These are phyloP conservation scores for Rutstroemia sp. DNA, from an alignment of 2,329 filamentous ascomycete genomes.

Conservation along the genomic window DNA sequence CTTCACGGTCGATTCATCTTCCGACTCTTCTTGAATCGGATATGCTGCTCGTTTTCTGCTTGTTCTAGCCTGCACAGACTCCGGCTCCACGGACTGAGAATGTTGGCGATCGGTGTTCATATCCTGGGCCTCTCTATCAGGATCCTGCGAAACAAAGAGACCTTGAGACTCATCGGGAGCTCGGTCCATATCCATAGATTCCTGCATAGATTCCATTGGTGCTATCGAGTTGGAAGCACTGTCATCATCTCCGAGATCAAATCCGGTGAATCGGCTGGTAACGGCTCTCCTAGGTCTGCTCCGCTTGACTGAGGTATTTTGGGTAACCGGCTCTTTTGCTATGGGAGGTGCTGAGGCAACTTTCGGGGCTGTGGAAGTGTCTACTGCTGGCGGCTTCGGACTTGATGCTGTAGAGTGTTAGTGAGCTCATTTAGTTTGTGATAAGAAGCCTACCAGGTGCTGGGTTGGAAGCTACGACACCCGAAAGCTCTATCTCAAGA, in stretches of 20 bases:
- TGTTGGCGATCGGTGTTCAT: slow-evolving; percentile 12
- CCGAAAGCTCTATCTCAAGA: slow-evolving; percentile 45
- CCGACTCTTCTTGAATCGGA: slow-evolving; percentile 32
- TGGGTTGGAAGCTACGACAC: slow-evolving; percentile 21
- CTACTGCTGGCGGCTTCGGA: too few relatives aligned
- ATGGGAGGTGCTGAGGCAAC: slow-evolving; percentile 11
- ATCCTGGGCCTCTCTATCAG: slow-evolving; percentile 24
- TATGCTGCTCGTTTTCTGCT: slow-evolving; percentile 39
- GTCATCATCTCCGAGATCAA: slow-evolving; percentile 54
- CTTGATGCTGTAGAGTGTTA: slow-evolving; percentile 10
- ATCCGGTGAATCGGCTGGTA: slow-evolving; percentile 63
- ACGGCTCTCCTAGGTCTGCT: slow-evolving; percentile 36
- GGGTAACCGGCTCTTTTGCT: background rate
- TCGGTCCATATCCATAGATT: slow-evolving; percentile 48
- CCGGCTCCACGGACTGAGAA: slow-evolving; percentile 13
- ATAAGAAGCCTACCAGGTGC: slow-evolving; percentile 20
- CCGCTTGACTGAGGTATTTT: slow-evolving; percentile 10
- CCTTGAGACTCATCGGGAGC: slow-evolving; percentile 28
- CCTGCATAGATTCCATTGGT: slow-evolving; percentile 15
- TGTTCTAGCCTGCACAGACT: slow-evolving; percentile 1
- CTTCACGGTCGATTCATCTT: slow-evolving; percentile 67
- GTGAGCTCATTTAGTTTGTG: background rate
- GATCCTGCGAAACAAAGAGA: slow-evolving; percentile 49
- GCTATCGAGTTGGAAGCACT: background rate
- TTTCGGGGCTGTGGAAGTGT: background rate